Percentiles rank a stretch among this genome's conserved stretches.
phyloP scores from a whole-genome alignment of 1,139 yeast species.

The Geotrichum reessii region DNA sequence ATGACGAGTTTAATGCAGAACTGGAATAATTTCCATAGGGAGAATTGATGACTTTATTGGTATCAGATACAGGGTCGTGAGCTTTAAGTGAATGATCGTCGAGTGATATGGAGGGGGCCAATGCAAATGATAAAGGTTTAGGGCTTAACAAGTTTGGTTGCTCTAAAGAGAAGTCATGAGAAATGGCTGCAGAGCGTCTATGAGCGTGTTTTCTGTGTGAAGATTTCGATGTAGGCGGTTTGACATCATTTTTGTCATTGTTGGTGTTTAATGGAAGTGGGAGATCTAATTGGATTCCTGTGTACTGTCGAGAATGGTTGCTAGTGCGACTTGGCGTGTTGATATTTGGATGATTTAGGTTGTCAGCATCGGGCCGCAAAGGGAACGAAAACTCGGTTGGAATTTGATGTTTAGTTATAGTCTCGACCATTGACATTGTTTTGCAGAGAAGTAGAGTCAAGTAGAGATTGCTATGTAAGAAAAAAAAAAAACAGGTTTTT shows the following conservation, averaged over 20 bases:
- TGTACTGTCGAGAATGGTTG: slow-evolving; percentile 13
- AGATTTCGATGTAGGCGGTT: slow-evolving; percentile 8
- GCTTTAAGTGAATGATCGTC: slow-evolving; percentile 9
- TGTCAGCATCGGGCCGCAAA: slow-evolving; percentile 3
- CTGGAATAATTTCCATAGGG: slow-evolving; percentile 9
- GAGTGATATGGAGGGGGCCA: slow-evolving; percentile 3
- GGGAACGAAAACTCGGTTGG: slow-evolving; percentile 19
- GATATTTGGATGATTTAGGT: neutral
- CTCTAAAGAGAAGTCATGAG: slow-evolving; percentile 24
- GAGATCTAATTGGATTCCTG: slow-evolving; percentile 13
- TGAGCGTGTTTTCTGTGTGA: slow-evolving; percentile 29
- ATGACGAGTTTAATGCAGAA: slow-evolving; percentile 19
- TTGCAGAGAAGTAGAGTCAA: neutral
- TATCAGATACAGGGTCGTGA: neutral
- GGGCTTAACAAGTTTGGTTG: slow-evolving; percentile 8
- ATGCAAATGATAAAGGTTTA: neutral
- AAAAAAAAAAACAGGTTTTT: neutral
- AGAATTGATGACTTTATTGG: neutral
- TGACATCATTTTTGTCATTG: neutral
- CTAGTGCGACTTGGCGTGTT: neutral
- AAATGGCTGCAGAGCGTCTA: slow-evolving; percentile 36
- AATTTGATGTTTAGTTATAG: slow-evolving; percentile 2
- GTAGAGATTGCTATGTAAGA: neutral
- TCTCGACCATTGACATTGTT: neutral
- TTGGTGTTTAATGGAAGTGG: neutral